Evolutionary conservation across 2,329 filamentous ascomycete genomes (phyloP), one percentile per base, ranked within the genome.

Genomic region (Fusarium hostae): DNA sequence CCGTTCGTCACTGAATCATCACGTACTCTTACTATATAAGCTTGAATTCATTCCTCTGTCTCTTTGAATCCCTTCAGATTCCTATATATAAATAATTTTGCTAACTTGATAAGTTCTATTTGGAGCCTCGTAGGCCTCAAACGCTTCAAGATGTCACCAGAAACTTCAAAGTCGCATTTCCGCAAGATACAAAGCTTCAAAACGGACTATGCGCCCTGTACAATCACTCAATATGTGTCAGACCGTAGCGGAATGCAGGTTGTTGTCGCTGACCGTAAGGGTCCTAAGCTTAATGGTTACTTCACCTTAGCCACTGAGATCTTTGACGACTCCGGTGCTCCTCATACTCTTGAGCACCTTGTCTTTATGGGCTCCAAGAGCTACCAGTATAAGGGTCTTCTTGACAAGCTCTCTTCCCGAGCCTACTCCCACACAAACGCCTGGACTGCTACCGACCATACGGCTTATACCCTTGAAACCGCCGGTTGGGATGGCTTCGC

Each of bases 401-500:
- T 99, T 22, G 95, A 98, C 81, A 97, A 97, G 83, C 88, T 99
- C 64, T 94, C 96, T 5, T 97, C 94, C 8, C 90, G 97, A 72
- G 94, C 95, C 3, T 99, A 98, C 80, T 97, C 95, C 3, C 89
- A 88, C 63, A 99, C 96, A 35, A 99, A 99, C 81, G 96, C 96
- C 7, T 99, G 95, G 94, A 99, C 96, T 2, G 94, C 94, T 26
- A 96, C 93, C 16, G 96, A 98, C 76, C 95, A 98, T 79, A 99
- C 97, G 2, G 95, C 95, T 5, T 99, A 99, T 82, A 98, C 94
- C 0, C 86, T 99, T 20, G 94, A 98, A 77, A 96, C 94, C 15
- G 96, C 96, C 28, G 96, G 96, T 4, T 99, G 96, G 95, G 94
- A 97, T 76, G 95, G 95, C 12, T 99, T 99, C 79, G 91, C 95